phyloP scores from a whole-genome alignment of 2,329 filamentous ascomycete species.

The Fusarium kyushuense region DNA sequence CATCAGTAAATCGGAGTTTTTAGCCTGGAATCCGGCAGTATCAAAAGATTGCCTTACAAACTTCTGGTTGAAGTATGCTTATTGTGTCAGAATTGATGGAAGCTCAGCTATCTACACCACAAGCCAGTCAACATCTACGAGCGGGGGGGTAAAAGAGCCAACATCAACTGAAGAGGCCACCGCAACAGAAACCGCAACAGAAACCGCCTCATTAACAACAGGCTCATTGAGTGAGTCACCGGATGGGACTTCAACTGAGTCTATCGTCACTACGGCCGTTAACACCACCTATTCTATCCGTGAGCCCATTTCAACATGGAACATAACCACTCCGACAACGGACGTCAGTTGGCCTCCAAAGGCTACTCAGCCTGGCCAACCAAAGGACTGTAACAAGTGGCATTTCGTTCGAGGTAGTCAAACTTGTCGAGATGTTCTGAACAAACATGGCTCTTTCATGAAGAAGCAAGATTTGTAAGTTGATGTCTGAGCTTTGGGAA shows the following conservation, averaged over 20 bases:
- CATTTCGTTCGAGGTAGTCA: background rate
- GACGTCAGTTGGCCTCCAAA: background rate
- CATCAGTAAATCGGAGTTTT: background rate
- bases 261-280: background rate
- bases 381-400: background rate
- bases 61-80: background rate
- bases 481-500: fast-evolving
- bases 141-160: background rate
- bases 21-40: background rate
- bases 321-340: background rate
- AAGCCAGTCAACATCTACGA: background rate
- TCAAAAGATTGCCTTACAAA: background rate
- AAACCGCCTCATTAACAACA: no score
- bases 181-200: no score
- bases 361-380: background rate
- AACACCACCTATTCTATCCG: background rate
- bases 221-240: no score
- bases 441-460: background rate
- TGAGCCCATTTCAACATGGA: background rate
- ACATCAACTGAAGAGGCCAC: no score
- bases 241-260: no score
- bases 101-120: background rate
- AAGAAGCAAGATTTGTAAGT: background rate
- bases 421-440: background rate
- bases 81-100: background rate